Evolutionary conservation across 2,329 filamentous ascomycete species (phyloP).

Genomic region (Ophidiomyces ophidiicola): DNA sequence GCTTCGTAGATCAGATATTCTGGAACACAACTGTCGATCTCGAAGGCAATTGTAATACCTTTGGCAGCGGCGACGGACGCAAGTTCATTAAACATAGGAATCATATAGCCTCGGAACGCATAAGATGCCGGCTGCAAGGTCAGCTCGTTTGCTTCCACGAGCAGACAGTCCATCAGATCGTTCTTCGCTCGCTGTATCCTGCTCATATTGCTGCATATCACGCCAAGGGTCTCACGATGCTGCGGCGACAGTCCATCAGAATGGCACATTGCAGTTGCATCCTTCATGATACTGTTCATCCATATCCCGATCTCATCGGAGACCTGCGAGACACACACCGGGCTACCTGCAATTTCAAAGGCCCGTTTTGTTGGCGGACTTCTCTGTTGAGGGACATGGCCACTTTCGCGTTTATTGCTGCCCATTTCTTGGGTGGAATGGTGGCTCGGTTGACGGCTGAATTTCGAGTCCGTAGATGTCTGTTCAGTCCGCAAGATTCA

Average conservation of each 20-base stretch:
- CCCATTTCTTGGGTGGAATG: too few relatives aligned
- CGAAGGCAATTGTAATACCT: conserved; percentile 1
- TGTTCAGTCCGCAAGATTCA: too few relatives aligned
- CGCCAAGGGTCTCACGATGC: not conserved
- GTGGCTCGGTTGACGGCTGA: too few relatives aligned
- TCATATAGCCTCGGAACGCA: conserved; percentile 1
- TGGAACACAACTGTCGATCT: conserved; percentile 3
- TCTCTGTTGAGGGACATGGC: not conserved
- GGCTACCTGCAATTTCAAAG: not conserved
- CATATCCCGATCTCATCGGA: conserved; percentile 6
- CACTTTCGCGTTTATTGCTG: not conserved
- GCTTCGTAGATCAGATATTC: conserved; percentile 6
- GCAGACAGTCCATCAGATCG: conserved; percentile 2
- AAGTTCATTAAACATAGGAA: conserved; percentile 6
- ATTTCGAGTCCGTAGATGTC: too few relatives aligned
- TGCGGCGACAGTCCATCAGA: not conserved
- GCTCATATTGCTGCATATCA: conserved; percentile 2
- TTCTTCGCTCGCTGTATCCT: conserved; percentile 2
- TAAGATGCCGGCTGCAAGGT: not conserved
- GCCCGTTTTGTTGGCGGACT: not conserved
- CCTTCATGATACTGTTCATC: conserved; percentile 6
- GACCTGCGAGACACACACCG: conserved; percentile 2
- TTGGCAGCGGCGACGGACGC: not conserved
- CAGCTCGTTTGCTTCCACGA: conserved; percentile 1
- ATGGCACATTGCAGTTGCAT: not conserved